A percentile compares a stretch with the other conserved stretches of the same genome.
Evolutionary conservation across 192 early-diverging fungal genomes (phyloP).

Genomic region (Podila horticola): DNA sequence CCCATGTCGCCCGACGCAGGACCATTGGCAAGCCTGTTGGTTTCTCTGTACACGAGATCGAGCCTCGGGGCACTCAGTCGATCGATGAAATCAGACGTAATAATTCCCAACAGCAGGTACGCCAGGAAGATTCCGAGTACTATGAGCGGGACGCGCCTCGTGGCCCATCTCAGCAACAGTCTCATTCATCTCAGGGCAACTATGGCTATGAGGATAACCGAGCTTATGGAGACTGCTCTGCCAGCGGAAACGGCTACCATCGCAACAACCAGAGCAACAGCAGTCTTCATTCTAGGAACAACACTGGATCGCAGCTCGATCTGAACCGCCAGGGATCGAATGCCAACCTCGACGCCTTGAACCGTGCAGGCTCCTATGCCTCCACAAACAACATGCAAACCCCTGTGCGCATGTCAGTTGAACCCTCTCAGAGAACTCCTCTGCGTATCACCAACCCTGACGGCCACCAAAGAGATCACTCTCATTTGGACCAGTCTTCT

Average conservation of each 20-base stretch:
- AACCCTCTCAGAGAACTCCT: conserved; percentile 11
- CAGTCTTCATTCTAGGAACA: neutral
- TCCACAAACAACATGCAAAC: conserved; percentile 9
- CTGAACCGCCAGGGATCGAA: conserved; percentile 23
- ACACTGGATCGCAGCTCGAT: conserved; percentile 7
- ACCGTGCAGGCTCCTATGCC: conserved; percentile 10
- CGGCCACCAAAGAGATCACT: neutral
- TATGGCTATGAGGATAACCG: neutral
- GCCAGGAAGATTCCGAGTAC: neutral
- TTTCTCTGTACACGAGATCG: conserved; percentile 15
- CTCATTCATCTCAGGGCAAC: neutral
- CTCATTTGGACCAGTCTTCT: neutral
- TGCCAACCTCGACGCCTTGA: neutral
- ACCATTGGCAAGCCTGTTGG: conserved; percentile 45
- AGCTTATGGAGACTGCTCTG: neutral
- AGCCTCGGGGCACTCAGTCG: neutral
- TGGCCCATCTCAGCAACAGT: conserved; percentile 1
- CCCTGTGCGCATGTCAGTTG: neutral
- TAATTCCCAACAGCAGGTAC: neutral
- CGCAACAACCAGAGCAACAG: conserved; percentile 1
- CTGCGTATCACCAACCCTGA: conserved; percentile 13
- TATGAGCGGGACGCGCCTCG: neutral
- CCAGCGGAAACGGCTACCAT: neutral
- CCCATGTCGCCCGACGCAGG: conserved; percentile 30
- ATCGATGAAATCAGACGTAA: conserved; percentile 6